Evolutionary conservation across 2,329 filamentous ascomycete species (phyloP).

Genomic region (Cladophialophora bantiana): DNA sequence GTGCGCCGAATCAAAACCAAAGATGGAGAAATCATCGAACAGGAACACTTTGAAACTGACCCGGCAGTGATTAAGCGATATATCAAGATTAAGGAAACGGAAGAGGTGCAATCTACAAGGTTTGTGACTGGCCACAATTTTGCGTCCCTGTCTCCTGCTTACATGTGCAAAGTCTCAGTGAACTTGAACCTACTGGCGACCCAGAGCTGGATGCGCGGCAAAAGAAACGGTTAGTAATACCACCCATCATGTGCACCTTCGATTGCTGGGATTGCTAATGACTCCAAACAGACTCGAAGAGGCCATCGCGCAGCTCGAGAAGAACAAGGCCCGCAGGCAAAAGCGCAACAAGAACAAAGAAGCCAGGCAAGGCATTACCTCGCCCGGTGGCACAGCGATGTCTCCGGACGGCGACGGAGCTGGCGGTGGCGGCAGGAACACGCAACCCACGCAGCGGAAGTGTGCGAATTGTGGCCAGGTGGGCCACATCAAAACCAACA

Average conservation of each 20-base stretch:
- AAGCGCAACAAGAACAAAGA: constrained; percentile 47
- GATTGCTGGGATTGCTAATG: constrained; percentile 39
- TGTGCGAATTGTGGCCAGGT: constrained; percentile 97
- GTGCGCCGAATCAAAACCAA: constrained; percentile 66
- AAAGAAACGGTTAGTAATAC: constrained; percentile 59
- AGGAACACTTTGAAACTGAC: constrained; percentile 71
- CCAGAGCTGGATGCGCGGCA: constrained; percentile 69
- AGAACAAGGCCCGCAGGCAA: constrained; percentile 80
- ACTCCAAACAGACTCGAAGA: constrained; percentile 58
- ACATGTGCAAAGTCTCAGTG: constrained; percentile 30
- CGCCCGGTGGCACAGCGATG: constrained; percentile 45
- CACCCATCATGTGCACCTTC: background rate
- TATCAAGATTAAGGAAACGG: constrained; percentile 75
- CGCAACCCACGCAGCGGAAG: constrained; percentile 72
- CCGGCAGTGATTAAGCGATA: constrained; percentile 89
- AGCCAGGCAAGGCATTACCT: constrained; percentile 29
- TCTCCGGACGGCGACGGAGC: constrained; percentile 55
- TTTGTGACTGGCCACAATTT: constrained; percentile 54
- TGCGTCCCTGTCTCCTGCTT: constrained; percentile 5
- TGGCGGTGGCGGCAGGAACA: constrained; percentile 74
- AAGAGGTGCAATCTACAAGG: constrained; percentile 76
- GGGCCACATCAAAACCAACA: constrained; percentile 98
- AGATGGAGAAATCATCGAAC: constrained; percentile 68
- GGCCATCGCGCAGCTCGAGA: constrained; percentile 64
- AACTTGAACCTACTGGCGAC: constrained; percentile 67